A percentile compares a stretch with the other conserved stretches of the same genome.
Conservation (phyloP, 352 stramenopile species). For the Phytophthora gonapodyides region DNA sequence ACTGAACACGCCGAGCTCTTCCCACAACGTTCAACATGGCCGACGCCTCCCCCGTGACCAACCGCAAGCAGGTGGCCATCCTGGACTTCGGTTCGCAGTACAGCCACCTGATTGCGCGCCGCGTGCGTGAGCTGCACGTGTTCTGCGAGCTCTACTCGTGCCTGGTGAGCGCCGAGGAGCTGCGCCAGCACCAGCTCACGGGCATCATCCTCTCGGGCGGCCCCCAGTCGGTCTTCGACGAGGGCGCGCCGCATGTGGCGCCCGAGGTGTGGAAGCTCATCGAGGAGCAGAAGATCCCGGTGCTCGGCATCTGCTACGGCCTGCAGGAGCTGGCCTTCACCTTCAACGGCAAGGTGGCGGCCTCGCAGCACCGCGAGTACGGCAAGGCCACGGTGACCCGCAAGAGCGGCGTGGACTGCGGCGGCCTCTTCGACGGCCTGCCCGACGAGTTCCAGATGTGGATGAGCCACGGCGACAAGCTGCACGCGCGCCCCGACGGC, state of each 20-base stretch:
- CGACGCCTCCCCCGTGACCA: constrained; percentile 77
- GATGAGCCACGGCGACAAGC: constrained; percentile 99
- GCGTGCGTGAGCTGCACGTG: constrained; percentile 97
- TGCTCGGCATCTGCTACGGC: constrained; percentile 99
- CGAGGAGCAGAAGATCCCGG: constrained; percentile 94
- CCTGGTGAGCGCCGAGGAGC: constrained; percentile 92
- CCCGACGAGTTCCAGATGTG: constrained; percentile 97
- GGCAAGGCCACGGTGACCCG: constrained; percentile 94
- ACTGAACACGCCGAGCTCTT: constrained; percentile 31
- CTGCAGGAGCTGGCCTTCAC: constrained; percentile 96
- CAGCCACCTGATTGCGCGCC: constrained; percentile 98
- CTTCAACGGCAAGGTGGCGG: constrained; percentile 94
- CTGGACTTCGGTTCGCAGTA: constrained; percentile 99
- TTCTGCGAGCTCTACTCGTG: constrained; percentile 99
- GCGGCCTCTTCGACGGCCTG: constrained; percentile 89
- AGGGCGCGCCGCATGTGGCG: constrained; percentile 94
- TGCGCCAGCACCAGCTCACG: constrained; percentile 93
- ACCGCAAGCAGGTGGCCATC: constrained; percentile 97
- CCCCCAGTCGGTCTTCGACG: constrained; percentile 97
- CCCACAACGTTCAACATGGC: constrained; percentile 49
- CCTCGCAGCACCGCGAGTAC: constrained; percentile 96
- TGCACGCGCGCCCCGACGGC: constrained; percentile 93
- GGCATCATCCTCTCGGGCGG: constrained; percentile 99
- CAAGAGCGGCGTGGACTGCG: constrained; percentile 57
- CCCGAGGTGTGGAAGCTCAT: constrained; percentile 97